These are phyloP conservation scores for Quercus aquifolioides DNA, from an alignment of 306 rosid genomes.

Conservation along the genomic window DNA sequence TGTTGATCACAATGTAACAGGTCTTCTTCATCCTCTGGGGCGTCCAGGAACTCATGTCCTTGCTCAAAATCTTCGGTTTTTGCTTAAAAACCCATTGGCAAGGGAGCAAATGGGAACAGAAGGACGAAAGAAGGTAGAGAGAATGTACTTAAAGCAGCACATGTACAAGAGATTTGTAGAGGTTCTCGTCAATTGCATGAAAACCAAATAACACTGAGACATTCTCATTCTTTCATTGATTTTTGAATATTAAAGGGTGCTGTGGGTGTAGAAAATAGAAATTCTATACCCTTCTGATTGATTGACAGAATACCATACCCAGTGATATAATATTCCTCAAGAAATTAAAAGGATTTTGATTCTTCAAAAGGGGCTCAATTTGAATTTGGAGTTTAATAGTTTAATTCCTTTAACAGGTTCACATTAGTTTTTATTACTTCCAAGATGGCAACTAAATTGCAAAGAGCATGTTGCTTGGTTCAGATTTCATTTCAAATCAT, in stretches of 20 bases:
- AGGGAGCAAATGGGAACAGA: slow-evolving; percentile 73
- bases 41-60: slow-evolving; percentile 50
- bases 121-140: slow-evolving; percentile 72
- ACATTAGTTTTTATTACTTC: too few relatives aligned
- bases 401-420: too few relatives aligned
- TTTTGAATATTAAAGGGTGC: slow-evolving; percentile 11
- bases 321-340: neutral
- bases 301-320: slow-evolving; percentile 7
- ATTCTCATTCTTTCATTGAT: slow-evolving; percentile 40
- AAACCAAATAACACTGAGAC: slow-evolving; percentile 42
- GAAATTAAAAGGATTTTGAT: neutral
- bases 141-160: slow-evolving; percentile 73
- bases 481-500: too few relatives aligned
- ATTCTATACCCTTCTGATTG: neutral
- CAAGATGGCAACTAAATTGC: too few relatives aligned
- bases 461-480: too few relatives aligned
- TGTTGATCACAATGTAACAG: slow-evolving; percentile 78
- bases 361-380: neutral
- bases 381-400: too few relatives aligned
- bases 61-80: slow-evolving; percentile 55
- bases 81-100: slow-evolving; percentile 48
- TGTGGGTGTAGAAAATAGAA: slow-evolving; percentile 3
- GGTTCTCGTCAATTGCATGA: slow-evolving; percentile 73
- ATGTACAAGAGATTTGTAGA: slow-evolving; percentile 76
- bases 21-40: slow-evolving; percentile 78